Conservation (phyloP, 2,329 filamentous ascomycete species). For the Dendryphion nanum region DNA sequence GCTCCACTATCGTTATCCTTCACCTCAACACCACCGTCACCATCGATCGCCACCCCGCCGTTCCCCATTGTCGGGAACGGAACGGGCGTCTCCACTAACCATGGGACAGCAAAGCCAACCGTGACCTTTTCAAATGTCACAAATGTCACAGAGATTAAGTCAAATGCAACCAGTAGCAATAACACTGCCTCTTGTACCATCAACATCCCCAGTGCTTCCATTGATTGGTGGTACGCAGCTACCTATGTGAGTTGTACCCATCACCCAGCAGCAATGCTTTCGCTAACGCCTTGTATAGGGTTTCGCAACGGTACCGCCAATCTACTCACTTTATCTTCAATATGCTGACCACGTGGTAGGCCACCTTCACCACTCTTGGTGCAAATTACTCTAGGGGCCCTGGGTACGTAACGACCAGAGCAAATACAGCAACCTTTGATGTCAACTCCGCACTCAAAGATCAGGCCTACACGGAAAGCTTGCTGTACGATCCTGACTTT, state of each 20-base stretch:
- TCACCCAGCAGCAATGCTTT: too few relatives aligned
- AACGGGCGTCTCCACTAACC: background rate
- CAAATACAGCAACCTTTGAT: slow-evolving; percentile 26
- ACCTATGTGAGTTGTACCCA: too few relatives aligned
- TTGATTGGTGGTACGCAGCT: slow-evolving; percentile 34
- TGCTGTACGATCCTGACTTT: slow-evolving; percentile 20
- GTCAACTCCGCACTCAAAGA: slow-evolving; percentile 20
- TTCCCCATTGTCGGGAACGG: too few relatives aligned
- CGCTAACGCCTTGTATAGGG: too few relatives aligned
- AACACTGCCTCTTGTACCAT: slow-evolving; percentile 29
- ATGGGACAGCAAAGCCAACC: slow-evolving; percentile 10
- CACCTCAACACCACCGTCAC: too few relatives aligned
- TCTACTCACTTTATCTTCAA: too few relatives aligned
- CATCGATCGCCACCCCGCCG: too few relatives aligned
- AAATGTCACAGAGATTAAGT: too few relatives aligned
- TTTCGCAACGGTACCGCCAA: too few relatives aligned
- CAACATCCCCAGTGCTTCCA: slow-evolving; percentile 30
- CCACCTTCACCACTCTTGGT: slow-evolving; percentile 15
- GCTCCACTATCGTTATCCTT: too few relatives aligned
- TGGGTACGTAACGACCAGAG: slow-evolving; percentile 18
- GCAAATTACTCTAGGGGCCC: slow-evolving; percentile 16
- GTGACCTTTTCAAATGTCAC: slow-evolving; percentile 3
- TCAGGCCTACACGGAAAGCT: slow-evolving; percentile 18
- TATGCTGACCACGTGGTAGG: slow-evolving; percentile 13
- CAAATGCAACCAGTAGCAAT: slow-evolving; percentile 6